Evolutionary conservation across 441 rosid genomes (phyloP).

Genomic region (Caryocar brasiliense): DNA sequence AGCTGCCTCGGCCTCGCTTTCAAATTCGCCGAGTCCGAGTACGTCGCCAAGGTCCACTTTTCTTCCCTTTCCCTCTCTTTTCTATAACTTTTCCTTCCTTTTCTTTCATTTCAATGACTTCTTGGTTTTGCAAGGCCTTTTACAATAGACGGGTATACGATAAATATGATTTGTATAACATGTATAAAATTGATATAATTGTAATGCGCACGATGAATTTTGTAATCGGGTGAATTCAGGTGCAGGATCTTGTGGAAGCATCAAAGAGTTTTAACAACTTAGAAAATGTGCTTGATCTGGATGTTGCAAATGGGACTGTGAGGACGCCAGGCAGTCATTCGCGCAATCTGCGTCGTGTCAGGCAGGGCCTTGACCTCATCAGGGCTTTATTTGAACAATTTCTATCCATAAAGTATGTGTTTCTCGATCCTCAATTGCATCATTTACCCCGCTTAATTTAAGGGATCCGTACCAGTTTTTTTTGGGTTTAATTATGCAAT

Average conservation of each 20-base stretch:
- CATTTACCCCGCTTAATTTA: too few relatives aligned
- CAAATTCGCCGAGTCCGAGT: constrained; percentile 83
- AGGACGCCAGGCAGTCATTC: constrained; percentile 70
- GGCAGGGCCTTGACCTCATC: constrained; percentile 90
- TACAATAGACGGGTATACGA: too few relatives aligned
- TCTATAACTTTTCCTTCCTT: background rate
- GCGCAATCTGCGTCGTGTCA: constrained; percentile 70
- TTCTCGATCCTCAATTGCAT: background rate
- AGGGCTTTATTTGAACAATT: constrained; percentile 75
- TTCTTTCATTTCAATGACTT: background rate
- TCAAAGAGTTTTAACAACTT: constrained; percentile 45
- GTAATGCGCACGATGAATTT: background rate
- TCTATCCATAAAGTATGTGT: constrained; percentile 40
- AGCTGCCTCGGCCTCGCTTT: constrained; percentile 79
- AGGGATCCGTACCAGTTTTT: too few relatives aligned
- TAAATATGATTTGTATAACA: too few relatives aligned
- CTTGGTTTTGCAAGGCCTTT: background rate
- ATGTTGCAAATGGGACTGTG: constrained; percentile 49
- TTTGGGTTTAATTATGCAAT: too few relatives aligned
- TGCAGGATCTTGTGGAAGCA: constrained; percentile 53
- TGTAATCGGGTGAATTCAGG: constrained; percentile 22
- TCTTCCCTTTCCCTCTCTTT: background rate
- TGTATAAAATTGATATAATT: too few relatives aligned
- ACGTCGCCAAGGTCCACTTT: constrained; percentile 51
- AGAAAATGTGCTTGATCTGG: constrained; percentile 47